phyloP scores from a whole-genome alignment of 345 rosid species.

The Sapria himalayana region DNA sequence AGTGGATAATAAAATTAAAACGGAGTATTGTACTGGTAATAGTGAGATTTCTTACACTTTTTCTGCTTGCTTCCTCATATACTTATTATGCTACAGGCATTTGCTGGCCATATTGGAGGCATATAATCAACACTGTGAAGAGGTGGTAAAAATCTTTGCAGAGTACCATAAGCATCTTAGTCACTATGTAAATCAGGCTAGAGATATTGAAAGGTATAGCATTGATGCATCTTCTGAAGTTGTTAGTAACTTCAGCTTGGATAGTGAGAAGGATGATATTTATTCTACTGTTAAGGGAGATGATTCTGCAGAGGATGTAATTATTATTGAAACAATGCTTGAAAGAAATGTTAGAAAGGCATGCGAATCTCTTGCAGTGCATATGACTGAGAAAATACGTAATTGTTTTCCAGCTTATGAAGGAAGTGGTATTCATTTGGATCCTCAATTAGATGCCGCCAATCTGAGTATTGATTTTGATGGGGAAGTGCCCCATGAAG shows the following conservation, averaged over 20 bases:
- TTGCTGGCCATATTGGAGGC: constrained; percentile 73
- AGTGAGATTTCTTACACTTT: not conserved
- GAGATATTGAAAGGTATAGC: constrained; percentile 51
- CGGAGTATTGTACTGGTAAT: too few relatives aligned
- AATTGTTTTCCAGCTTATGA: constrained; percentile 77
- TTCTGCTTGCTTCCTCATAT: not conserved
- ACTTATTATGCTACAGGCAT: constrained; percentile 30
- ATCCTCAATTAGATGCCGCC: constrained; percentile 53
- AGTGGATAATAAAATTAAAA: too few relatives aligned
- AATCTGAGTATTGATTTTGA: constrained; percentile 69
- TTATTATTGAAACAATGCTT: constrained; percentile 61
- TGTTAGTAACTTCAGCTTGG: constrained; percentile 22
- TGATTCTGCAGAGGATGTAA: constrained; percentile 57
- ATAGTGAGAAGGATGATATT: constrained; percentile 52
- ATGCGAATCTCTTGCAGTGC: constrained; percentile 60
- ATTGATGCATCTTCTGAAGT: constrained; percentile 33
- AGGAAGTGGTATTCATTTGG: constrained; percentile 63
- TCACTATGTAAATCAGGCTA: constrained; percentile 65
- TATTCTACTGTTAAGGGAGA: constrained; percentile 76
- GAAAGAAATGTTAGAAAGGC: constrained; percentile 70
- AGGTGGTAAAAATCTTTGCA: constrained; percentile 69
- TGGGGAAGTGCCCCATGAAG: constrained; percentile 61
- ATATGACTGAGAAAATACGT: constrained; percentile 47
- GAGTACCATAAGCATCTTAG: constrained; percentile 72
- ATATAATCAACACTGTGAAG: constrained; percentile 84